Evolutionary conservation across 441 rosid species (phyloP).

Genomic region (Gossypium lobatum): DNA sequence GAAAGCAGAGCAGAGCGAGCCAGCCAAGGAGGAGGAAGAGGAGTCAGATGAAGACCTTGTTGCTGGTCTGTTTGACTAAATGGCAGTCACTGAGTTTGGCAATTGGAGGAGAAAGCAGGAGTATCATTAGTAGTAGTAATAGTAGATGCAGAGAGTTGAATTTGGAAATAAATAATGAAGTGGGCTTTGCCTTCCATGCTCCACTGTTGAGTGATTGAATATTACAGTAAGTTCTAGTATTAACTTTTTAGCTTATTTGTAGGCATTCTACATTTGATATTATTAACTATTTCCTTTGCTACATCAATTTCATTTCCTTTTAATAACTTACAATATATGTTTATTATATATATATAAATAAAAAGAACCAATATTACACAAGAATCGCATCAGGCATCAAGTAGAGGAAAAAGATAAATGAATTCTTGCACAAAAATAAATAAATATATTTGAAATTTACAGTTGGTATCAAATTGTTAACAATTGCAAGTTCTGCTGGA

Average conservation of each 20-base stretch:
- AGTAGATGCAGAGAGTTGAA: background rate
- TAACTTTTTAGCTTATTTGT: background rate
- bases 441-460: background rate
- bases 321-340: background rate
- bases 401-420: background rate
- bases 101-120: background rate
- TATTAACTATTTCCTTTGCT: background rate
- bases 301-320: background rate
- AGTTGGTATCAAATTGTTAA: background rate
- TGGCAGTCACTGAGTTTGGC: background rate
- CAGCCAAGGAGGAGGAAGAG: constrained; percentile 9
- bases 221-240: background rate
- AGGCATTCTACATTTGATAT: background rate
- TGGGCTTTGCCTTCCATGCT: background rate
- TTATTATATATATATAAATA: background rate
- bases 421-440: background rate
- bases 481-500: background rate
- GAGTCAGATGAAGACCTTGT: constrained; percentile 21
- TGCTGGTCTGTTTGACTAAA: constrained; percentile 20
- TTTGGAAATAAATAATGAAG: background rate
- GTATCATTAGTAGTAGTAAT: background rate
- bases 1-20: constrained; percentile 17
- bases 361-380: background rate
- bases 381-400: background rate
- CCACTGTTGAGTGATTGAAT: background rate